Evolutionary conservation across 2,329 filamentous ascomycete species (phyloP).

Genomic region (Pseudogymnoascus verrucosus): DNA sequence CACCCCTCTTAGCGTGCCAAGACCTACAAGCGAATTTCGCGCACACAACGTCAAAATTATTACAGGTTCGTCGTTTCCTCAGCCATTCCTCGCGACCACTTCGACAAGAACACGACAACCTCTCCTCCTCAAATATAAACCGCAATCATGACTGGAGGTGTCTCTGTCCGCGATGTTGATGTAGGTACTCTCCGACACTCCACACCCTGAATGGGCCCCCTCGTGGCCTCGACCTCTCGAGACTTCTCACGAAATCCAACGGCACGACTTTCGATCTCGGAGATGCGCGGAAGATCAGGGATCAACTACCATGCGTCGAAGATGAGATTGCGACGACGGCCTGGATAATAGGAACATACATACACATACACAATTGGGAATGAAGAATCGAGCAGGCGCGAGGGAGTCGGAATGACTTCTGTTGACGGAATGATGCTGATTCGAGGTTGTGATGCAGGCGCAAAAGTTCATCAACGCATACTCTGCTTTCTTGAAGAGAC

Average conservation of each 20-base stretch:
- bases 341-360: constrained; percentile 3
- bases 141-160: constrained; percentile 71
- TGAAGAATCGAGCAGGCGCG: constrained; percentile 53
- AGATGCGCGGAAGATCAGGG: constrained; percentile 9
- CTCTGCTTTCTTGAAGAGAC: constrained; percentile 84
- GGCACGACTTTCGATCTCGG: constrained; percentile 5
- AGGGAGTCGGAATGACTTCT: constrained; percentile 65
- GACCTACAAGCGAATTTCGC: constrained; percentile 10
- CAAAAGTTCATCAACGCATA: constrained; percentile 86
- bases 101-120: constrained; percentile 9
- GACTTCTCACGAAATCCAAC: constrained; percentile 4
- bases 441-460: constrained; percentile 48
- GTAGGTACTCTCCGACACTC: constrained; percentile 45
- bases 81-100: constrained; percentile 10
- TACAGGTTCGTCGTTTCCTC: constrained; percentile 1
- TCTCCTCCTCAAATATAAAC: constrained; percentile 29
- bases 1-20: constrained; percentile 8
- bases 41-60: constrained; percentile 9
- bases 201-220: constrained; percentile 20
- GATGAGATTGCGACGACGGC: constrained; percentile 8
- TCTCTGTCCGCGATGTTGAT: constrained; percentile 79
- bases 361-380: constrained; percentile 8
- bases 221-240: neutral
- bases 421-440: constrained; percentile 69
- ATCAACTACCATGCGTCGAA: constrained; percentile 7